A percentile compares a stretch with the other conserved stretches of the same genome.
phyloP scores from a whole-genome alignment of 768 basidiomycete genomes.

The Naganishia friedmannii region DNA sequence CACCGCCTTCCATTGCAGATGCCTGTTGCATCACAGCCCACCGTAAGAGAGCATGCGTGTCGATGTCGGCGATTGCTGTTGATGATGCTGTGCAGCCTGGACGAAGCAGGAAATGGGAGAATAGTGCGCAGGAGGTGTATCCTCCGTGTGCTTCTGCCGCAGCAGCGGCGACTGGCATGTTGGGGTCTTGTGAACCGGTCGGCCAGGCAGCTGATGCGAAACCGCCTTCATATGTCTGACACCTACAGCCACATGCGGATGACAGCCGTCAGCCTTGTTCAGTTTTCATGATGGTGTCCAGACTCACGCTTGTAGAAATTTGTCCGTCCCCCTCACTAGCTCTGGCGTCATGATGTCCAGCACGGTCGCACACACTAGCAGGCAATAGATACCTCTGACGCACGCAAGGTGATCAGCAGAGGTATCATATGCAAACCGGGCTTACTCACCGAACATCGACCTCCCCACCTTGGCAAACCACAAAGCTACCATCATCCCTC shows the following conservation, averaged over 20 bases:
- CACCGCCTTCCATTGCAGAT: constrained; percentile 74
- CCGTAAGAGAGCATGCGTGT: constrained; percentile 63
- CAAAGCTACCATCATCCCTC: constrained; percentile 86
- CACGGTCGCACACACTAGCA: constrained; percentile 75
- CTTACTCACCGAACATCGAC: constrained; percentile 79
- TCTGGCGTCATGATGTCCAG: constrained; percentile 85
- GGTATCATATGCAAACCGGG: neutral
- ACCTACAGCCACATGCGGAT: constrained; percentile 52
- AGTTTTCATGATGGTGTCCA: constrained; percentile 36
- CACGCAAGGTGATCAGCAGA: neutral
- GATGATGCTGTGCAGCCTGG: constrained; percentile 39
- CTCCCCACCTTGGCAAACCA: constrained; percentile 80
- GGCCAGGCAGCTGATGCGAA: constrained; percentile 78
- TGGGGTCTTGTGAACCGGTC: neutral
- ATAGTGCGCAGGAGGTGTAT: constrained; percentile 90
- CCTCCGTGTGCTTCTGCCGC: constrained; percentile 97
- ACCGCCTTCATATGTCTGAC: constrained; percentile 97
- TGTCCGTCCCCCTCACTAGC: constrained; percentile 69
- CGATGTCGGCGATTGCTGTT: constrained; percentile 53
- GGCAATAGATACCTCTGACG: constrained; percentile 87
- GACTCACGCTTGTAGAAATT: constrained; percentile 62
- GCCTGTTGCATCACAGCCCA: constrained; percentile 90
- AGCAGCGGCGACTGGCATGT: constrained; percentile 25
- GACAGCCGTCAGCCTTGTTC: neutral
- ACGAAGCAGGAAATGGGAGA: constrained; percentile 73